These are phyloP conservation scores for Volvox africanus DNA, from an alignment of 139 green algal genomes.

Conservation along the genomic window DNA sequence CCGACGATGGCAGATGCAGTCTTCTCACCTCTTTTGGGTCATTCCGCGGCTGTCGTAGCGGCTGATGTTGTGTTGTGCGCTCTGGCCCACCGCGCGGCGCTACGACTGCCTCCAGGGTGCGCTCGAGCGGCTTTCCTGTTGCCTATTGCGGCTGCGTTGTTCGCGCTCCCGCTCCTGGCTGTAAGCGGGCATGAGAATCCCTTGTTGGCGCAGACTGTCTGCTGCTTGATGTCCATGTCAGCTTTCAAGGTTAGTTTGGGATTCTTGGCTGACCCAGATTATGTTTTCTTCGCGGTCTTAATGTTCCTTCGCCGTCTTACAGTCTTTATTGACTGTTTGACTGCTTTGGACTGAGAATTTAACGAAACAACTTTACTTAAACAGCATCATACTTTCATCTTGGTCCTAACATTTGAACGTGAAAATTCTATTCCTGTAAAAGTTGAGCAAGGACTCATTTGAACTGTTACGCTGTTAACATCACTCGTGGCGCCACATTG, in stretches of 20 bases:
- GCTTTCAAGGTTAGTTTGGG: slow-evolving; percentile 47
- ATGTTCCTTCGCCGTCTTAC: too few species aligned
- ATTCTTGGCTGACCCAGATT: too few species aligned
- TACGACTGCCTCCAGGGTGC: not conserved
- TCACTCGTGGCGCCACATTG: too few species aligned
- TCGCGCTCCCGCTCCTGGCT: not conserved
- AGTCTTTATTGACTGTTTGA: too few species aligned
- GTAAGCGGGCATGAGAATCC: not conserved
- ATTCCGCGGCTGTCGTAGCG: not conserved
- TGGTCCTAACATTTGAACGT: too few species aligned
- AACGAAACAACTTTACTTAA: too few species aligned
- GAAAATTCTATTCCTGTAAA: too few species aligned
- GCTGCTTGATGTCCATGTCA: slow-evolving; percentile 15
- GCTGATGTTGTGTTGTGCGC: not conserved
- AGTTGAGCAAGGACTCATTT: too few species aligned
- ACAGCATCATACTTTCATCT: too few species aligned
- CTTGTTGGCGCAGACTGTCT: not conserved
- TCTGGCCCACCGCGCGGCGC: not conserved
- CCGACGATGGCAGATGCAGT: too few species aligned
- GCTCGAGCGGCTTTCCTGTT: not conserved
- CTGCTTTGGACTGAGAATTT: too few species aligned
- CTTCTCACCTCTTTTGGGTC: not conserved
- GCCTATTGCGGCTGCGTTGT: not conserved
- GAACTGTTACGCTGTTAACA: too few species aligned
- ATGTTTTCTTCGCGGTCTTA: not conserved